Evolutionary conservation across 148 eudicot genomes (phyloP), one percentile per base, ranked within the genome.

Genomic region (Diospyros lotus): DNA sequence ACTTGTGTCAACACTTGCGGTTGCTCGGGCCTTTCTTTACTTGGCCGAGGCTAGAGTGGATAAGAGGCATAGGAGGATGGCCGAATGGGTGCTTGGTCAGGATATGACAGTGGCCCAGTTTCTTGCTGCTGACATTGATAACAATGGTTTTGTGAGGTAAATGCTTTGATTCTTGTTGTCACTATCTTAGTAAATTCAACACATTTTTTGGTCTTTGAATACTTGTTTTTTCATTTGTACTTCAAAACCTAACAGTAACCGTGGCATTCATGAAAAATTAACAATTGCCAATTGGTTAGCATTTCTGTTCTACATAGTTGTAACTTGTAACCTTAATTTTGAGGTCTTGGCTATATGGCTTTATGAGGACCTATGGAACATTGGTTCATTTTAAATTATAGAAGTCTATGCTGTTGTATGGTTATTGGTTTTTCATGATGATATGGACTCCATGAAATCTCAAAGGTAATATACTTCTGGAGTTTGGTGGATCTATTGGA

Each of bases 41-140:
- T 87, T 95, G 89, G 90, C 98, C 6, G 98, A 95, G 90, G 91
- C 91, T 72, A 89, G 98, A 84, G 91, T 95, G 44, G 97, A 95
- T 72, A 95, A 90, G 82, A 74, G 98, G 83, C 87, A 95, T 44
- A 82, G 98, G 83, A 83, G 61, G 80, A 77, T 95, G 84, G 93
- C 93, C 1, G 90, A 95, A 75, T 89, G 91, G 90, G 97, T 92
- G 80, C 98, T 95, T 70, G 94, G 90, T 62, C 92, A 90, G 77
- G 91, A 88, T 73, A 79, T 95, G 97, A 95, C 98, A 28, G 88
- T 92, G 39, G 79, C 97, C 6, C 91, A 95, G 77, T 92, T 95
- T 82, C 92, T 95, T 73, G 94, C 98, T 54, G 98, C 98, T 50
- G 98, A 95, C 72, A 89, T 92, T 62, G 98, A 95, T 73, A 84